Conservation (phyloP, 2,329 filamentous ascomycete species). For the Stagonosporopsis chrysanthemi region DNA sequence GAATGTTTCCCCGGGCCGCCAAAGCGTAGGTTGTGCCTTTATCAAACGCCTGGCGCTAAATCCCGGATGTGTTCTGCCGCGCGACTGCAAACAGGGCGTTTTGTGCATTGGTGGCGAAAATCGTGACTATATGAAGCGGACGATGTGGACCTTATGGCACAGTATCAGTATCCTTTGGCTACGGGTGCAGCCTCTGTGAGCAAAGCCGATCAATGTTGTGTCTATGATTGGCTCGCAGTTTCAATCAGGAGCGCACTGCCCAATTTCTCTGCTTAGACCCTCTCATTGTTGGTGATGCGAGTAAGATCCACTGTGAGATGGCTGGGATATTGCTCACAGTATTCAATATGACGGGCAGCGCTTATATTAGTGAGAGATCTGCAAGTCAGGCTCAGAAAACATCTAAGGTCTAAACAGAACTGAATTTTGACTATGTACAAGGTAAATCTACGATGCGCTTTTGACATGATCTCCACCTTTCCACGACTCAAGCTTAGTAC, state of each 20-base stretch:
- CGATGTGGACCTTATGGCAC: background rate
- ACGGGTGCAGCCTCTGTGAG: background rate
- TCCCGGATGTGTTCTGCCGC: background rate
- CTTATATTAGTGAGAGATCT: too few species aligned
- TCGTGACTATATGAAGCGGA: background rate
- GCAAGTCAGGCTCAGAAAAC: too few species aligned
- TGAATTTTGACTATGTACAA: constrained; percentile 13
- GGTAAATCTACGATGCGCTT: constrained; percentile 1
- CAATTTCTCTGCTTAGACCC: background rate
- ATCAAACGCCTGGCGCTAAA: too few species aligned
- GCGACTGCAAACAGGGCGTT: background rate
- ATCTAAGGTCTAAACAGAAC: constrained; percentile 3
- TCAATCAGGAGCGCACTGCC: background rate
- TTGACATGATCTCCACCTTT: background rate
- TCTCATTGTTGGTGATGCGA: too few species aligned
- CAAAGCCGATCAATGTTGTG: background rate
- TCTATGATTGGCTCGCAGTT: background rate
- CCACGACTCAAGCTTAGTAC: background rate
- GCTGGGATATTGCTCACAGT: too few species aligned
- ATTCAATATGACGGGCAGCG: too few species aligned
- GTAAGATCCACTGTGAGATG: too few species aligned
- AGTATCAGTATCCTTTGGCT: too few species aligned
- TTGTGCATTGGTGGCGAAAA: background rate
- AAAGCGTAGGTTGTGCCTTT: background rate
- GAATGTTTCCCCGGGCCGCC: background rate